phyloP scores from a whole-genome alignment of 106 monocot species.

The Apostasia ramifera region DNA sequence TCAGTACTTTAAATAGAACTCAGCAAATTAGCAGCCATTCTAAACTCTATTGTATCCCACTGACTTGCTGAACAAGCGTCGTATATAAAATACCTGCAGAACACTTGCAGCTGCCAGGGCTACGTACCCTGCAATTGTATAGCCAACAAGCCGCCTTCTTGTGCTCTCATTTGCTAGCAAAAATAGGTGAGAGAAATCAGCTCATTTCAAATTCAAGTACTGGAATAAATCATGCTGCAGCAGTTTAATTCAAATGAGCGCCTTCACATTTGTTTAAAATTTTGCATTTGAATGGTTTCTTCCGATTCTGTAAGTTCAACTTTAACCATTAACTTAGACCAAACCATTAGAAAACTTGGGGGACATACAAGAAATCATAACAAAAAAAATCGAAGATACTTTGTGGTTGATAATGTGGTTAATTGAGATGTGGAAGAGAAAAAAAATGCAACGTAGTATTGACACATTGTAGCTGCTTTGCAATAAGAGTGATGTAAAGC shows the following conservation, averaged over 20 bases:
- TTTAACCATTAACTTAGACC: too few relatives aligned
- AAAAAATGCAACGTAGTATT: not conserved
- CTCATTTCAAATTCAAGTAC: not conserved
- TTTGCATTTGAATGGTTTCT: too few relatives aligned
- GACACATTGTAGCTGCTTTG: not conserved
- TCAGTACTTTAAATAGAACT: too few relatives aligned
- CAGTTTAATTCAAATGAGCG: too few relatives aligned
- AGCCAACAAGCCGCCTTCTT: conserved; percentile 50
- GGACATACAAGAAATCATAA: too few relatives aligned
- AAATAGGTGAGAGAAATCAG: not conserved
- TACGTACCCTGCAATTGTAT: conserved; percentile 46
- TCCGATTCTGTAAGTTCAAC: not conserved
- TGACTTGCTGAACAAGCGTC: conserved; percentile 56
- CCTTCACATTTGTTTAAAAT: too few relatives aligned
- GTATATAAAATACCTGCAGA: conserved; percentile 56
- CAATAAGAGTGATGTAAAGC: not conserved
- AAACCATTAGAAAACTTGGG: too few relatives aligned
- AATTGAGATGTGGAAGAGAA: not conserved
- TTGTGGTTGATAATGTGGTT: not conserved
- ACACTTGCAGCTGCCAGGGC: conserved; percentile 38
- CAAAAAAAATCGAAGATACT: too few relatives aligned
- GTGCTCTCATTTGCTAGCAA: conserved; percentile 77
- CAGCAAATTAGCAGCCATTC: not conserved
- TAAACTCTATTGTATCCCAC: conserved; percentile 71
- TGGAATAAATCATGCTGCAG: too few relatives aligned